Percentiles rank a stretch among this genome's conserved stretches.
Evolutionary conservation across 2,329 filamentous ascomycete species (phyloP).

Genomic region (Xylaria sp.): DNA sequence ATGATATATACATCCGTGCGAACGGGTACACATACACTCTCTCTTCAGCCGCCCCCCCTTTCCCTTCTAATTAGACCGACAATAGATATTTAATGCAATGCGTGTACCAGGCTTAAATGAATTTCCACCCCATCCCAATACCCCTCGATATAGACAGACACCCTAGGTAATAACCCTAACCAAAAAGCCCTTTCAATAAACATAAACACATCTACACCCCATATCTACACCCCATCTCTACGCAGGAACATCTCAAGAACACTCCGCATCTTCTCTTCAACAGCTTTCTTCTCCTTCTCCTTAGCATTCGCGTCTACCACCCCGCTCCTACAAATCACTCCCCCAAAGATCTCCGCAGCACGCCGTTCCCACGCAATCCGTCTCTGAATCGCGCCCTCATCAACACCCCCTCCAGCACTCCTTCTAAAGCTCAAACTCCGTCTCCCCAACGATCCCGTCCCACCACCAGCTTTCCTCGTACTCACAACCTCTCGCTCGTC

Average conservation of each 20-base stretch:
- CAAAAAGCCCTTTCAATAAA: no score
- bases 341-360: conserved; percentile 69
- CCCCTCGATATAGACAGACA: no score
- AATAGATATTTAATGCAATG: no score
- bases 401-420: conserved; percentile 35
- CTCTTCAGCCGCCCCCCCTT: no score
- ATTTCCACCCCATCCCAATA: no score
- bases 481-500: conserved; percentile 45
- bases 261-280: conserved; percentile 68
- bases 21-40: no score
- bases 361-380: conserved; percentile 64
- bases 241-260: conserved; percentile 74
- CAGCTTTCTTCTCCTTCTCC: conserved; percentile 65
- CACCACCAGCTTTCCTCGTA: conserved; percentile 28
- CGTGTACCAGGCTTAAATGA: no score
- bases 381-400: conserved; percentile 57
- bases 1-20: background rate
- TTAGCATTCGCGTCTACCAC: conserved; percentile 47
- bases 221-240: conserved; percentile 29
- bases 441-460: conserved; percentile 44
- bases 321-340: conserved; percentile 62
- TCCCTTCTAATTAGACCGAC: no score
- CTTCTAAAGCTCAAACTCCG: conserved; percentile 56
- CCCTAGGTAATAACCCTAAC: no score
- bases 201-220: no score